Conservation (phyloP, 345 rosid genomes). For the Excoecaria cochinchinensis region DNA sequence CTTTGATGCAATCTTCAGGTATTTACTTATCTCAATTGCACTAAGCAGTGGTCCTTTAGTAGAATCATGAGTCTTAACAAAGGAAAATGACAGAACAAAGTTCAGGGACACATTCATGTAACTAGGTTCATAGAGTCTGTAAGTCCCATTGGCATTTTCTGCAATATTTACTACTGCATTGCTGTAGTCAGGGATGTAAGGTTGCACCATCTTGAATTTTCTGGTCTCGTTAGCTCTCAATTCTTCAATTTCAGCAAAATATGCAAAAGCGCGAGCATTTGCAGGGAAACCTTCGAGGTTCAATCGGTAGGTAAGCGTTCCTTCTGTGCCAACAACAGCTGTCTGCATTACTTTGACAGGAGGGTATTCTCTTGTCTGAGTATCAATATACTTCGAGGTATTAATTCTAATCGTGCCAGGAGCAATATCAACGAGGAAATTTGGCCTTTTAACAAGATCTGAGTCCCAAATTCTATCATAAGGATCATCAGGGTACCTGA, state of each 20-base stretch:
- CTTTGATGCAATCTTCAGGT: conserved; percentile 62
- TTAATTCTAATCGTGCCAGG: conserved; percentile 72
- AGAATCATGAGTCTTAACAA: conserved; percentile 74
- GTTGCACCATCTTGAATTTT: conserved; percentile 67
- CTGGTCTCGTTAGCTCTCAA: conserved; percentile 65
- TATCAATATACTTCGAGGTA: conserved; percentile 55
- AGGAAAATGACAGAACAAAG: conserved; percentile 76
- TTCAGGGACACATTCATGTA: conserved; percentile 83
- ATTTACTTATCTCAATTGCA: conserved; percentile 90
- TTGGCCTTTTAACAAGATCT: conserved; percentile 74
- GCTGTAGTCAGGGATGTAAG: conserved; percentile 70
- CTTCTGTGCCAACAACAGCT: conserved; percentile 87
- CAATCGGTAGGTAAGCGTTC: conserved; percentile 65
- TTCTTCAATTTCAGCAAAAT: conserved; percentile 91
- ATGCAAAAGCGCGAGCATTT: conserved; percentile 88
- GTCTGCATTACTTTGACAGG: conserved; percentile 97
- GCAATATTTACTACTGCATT: conserved; percentile 91
- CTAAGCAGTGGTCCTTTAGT: conserved; percentile 79
- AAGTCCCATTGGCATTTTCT: conserved; percentile 93
- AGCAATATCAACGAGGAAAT: conserved; percentile 84
- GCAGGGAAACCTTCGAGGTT: conserved; percentile 97
- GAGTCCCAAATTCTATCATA: conserved; percentile 99
- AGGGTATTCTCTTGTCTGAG: conserved; percentile 84
- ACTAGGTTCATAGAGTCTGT: conserved; percentile 91
- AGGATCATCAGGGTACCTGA: conserved; percentile 98